Evolutionary conservation across 2,329 filamentous ascomycete species (phyloP).

Genomic region (Diatrype stigma): DNA sequence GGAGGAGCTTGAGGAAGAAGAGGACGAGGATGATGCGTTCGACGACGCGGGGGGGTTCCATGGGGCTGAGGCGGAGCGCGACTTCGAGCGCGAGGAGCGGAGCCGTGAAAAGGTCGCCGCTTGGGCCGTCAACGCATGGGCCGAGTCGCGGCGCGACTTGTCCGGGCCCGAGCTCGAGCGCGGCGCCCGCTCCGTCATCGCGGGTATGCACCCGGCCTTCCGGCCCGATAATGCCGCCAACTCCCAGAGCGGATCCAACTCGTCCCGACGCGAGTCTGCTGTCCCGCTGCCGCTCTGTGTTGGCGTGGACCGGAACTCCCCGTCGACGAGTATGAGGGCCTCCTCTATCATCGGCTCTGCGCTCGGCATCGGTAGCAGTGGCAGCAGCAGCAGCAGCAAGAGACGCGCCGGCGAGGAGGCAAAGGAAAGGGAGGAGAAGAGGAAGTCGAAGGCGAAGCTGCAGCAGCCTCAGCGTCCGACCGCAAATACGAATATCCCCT

Average conservation of each 20-base stretch:
- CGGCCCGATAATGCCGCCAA: constrained; percentile 3
- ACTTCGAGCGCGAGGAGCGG: constrained; percentile 11
- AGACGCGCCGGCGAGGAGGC: too few relatives aligned
- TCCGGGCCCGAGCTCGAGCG: constrained; percentile 7
- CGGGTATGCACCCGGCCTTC: constrained; percentile 22
- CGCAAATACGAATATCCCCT: too few relatives aligned
- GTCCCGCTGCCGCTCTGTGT: constrained; percentile 13
- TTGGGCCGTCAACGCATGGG: constrained; percentile 17
- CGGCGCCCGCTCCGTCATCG: constrained; percentile 13
- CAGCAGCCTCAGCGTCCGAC: too few relatives aligned
- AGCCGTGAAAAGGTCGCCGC: constrained; percentile 16
- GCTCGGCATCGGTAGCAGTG: background rate
- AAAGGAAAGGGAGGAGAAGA: too few relatives aligned
- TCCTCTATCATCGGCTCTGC: background rate
- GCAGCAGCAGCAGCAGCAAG: background rate
- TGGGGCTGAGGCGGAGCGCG: constrained; percentile 8
- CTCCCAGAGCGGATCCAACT: background rate
- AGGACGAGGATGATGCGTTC: background rate
- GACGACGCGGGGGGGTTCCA: too few relatives aligned
- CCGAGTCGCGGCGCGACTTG: background rate
- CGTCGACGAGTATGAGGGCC: background rate
- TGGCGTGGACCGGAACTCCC: background rate
- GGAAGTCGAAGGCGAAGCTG: too few relatives aligned
- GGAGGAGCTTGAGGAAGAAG: background rate
- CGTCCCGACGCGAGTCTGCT: constrained; percentile 11